Base-by-base conservation (phyloP, 805 yeast genomes). In the Trichomonascus vanleenenianus region DNA sequence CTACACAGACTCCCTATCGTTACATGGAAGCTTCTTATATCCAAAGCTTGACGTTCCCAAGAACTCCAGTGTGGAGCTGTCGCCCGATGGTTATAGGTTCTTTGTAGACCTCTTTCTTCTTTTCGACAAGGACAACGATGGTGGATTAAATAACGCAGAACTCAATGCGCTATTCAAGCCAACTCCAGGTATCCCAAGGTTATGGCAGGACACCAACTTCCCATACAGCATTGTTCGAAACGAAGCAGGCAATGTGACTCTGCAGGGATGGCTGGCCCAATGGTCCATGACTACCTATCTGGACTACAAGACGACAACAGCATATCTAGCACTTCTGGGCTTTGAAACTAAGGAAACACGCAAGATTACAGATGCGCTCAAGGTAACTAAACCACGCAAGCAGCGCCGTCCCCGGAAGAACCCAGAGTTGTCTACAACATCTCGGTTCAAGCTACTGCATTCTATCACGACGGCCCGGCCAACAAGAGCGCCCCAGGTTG, bases 191-290 rank as follows among this genome's bases (percentile, higher is more conserved):
- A 72, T 88, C 1, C 99, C 99, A 0, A 72, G 72, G 46, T 68
- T 84, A 6, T 93, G 99, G 99, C 71, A 73, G 32, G 88, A 85
- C 11, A 75, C 85, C 0, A 81, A 81, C 52, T 93, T 93, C 58
- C 99, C 99, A 0, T 70, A 74, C 20, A 78, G 95, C 1, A 85
- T 95, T 9, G 96, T 91, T 1, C 77, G 95, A 44, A 89, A 88
- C 59, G 96, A 88, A 52, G 81, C 80, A 51, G 97, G 96, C 0
- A 76, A 79, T 59, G 88, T 93, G 3, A 87, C 97, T 0, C 64
- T 93, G 22, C 98, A 94, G 66, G 98, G 99, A 2, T 93, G 99
- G 99, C 66, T 93, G 33, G 98, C 98, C 0, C 97, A 91, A 58
- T 93, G 99, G 99, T 83, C 91, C 55, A 84, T 93, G 85, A 87